Conservation (phyloP, 768 basidiomycete genomes). For the Tulasnella sp. region DNA sequence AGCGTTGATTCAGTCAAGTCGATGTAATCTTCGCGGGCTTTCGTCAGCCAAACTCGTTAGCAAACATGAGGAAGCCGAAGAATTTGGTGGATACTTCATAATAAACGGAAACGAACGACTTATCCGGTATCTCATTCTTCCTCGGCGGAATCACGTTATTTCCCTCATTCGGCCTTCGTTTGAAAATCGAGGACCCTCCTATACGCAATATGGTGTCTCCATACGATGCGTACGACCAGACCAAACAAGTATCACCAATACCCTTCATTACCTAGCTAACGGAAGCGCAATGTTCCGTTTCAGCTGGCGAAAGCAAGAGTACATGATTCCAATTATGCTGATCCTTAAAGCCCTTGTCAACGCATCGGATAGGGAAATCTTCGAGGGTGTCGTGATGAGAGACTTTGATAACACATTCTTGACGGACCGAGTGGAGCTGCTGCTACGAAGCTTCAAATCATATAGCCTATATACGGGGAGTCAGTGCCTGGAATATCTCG, state of each 20-base stretch:
- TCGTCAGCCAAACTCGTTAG: conserved; percentile 76
- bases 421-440: conserved; percentile 89
- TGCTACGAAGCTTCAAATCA: conserved; percentile 89
- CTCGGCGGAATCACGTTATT: conserved; percentile 89
- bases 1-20: conserved; percentile 48
- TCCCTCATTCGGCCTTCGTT: conserved; percentile 87
- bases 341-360: conserved; percentile 85
- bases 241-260: conserved; percentile 87
- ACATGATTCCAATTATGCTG: conserved; percentile 94
- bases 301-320: conserved; percentile 96
- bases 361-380: conserved; percentile 91
- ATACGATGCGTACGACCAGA: conserved; percentile 91
- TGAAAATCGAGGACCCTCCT: conserved; percentile 82
- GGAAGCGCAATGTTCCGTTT: conserved; percentile 96
- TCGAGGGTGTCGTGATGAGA: conserved; percentile 91
- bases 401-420: conserved; percentile 96
- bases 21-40: conserved; percentile 82
- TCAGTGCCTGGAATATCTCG: conserved; percentile 88
- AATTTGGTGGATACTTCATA: conserved; percentile 97
- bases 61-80: conserved; percentile 92
- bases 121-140: conserved; percentile 93
- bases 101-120: conserved; percentile 98
- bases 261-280: conserved; percentile 92
- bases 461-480: conserved; percentile 77
- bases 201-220: conserved; percentile 87